Evolutionary conservation across 192 early-diverging fungal genomes (phyloP), one percentile per base, ranked within the genome.

Genomic region (Coemansia reversa): DNA sequence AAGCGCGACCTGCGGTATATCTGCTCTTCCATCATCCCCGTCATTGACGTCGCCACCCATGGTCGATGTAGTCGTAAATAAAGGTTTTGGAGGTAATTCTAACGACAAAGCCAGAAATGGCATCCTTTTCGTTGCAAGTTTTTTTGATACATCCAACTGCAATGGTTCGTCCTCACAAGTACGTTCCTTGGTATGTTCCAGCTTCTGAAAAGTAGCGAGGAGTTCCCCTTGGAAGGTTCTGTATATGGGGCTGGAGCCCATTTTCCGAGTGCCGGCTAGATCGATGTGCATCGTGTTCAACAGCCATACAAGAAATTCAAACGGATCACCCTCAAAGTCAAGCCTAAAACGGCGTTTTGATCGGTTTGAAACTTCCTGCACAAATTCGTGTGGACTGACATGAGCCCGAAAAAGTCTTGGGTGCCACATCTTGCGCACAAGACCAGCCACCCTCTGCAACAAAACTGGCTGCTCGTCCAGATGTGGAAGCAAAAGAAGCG

Each of bases 381-480:
- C 72, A 1, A 97, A 72, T 66, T 98, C 97, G 71, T 98, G 97
- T 5, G 95, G 97, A 70, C 90, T 92, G 39, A 96, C 91, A 82
- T 98, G 97, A 0, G 90, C 91, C 58, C 96, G 96, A 67, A 96
- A 96, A 12, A 92, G 93, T 27, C 85, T 78, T 51, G 91, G 84
- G 70, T 94, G 95, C 94, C 94, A 97, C 61, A 98, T 90, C 63
- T 94, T 95, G 39, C 93, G 86, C 6, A 95, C 71, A 25, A 97
- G 66, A 59, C 87, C 83, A 49, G 90, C 86, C 65, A 94, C 89
- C 42, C 92, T 79, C 56, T 87, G 84, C 1, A 93, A 90, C 25
- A 91, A 74, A 16, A 85, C 79, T 29, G 90, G 70, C 32, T 86
- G 70, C 19, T 60, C 32, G 7, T 73, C 62, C 2, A 67, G 62